Evolutionary conservation across 306 rosid species (phyloP), one percentile per base, ranked within the genome.

Genomic region (Elaeagnus macrophylla): DNA sequence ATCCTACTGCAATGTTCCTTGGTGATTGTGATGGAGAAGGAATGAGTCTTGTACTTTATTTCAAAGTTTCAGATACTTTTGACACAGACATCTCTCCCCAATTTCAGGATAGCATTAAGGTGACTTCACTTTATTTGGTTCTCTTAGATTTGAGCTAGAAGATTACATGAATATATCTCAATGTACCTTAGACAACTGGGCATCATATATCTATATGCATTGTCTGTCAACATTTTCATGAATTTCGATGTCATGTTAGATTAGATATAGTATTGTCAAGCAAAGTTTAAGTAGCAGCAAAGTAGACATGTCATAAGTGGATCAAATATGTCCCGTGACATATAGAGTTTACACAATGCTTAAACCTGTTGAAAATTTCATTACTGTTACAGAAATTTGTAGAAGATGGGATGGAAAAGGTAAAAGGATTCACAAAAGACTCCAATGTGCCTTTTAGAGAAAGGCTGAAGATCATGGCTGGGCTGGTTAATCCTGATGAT

Each of bases 1-100:
- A 91, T 84, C 99, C 93, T 14, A 89, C 95, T 61, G 83, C 95
- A 53, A 84, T 91, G 81, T 91, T 91, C 67, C 79, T 71, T 25
- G 95, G 99, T 45, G 95, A 91, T 45, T 67, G 78, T 39, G 99
- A 91, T 67, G 99, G 99, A 18, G 95, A 91, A 44, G 99, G 96
- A 44, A 60, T 82, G 79, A 87, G 95, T 79, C 87, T 87, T 25
- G 95, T 87, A 38, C 56, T 87, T 42, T 91, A 91, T 61, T 91
- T 91, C 58, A 82, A 77, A 74, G 75, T 72, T 64, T 73, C 82
- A 4, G 95, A 87, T 36, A 78, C 64, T 65, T 76, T 82, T 60
- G 93, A 87, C 5, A 72, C 71, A 37, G 72, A 87, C 25, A 69
- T 78, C 66, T 82, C 96, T 71, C 64, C 85, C 19, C 85, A 84